phyloP scores from a whole-genome alignment of 257 asterid species.

The Jasminum sambac region DNA sequence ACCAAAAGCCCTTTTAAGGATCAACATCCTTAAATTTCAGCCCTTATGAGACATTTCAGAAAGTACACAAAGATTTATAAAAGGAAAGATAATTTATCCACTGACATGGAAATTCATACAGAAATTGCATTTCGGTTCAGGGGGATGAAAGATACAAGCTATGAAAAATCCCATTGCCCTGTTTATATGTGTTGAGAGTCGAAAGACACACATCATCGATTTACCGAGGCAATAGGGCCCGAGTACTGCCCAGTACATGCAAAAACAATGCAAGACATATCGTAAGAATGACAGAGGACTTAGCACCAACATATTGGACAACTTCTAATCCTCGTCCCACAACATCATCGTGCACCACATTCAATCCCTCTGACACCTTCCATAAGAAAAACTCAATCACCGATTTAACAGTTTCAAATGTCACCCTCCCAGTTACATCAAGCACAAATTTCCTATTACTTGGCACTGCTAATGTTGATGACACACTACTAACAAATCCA shows the following conservation, averaged over 20 bases:
- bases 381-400: conserved; percentile 38
- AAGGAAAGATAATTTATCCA: too few relatives aligned
- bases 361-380: conserved; percentile 40
- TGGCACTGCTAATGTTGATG: conserved; percentile 48
- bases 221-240: conserved; percentile 34
- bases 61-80: too few relatives aligned
- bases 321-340: conserved; percentile 42
- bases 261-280: conserved; percentile 44
- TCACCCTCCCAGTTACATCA: conserved; percentile 55
- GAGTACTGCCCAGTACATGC: conserved; percentile 41
- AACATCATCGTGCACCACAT: conserved; percentile 36
- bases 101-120: neutral
- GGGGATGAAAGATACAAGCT: neutral
- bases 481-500: conserved; percentile 44
- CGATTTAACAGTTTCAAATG: conserved; percentile 46
- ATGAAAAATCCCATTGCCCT: neutral
- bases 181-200: neutral
- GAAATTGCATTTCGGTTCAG: neutral
- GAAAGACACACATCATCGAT: conserved; percentile 15
- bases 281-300: conserved; percentile 46
- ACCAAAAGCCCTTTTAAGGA: too few relatives aligned
- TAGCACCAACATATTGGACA: conserved; percentile 40
- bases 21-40: too few relatives aligned
- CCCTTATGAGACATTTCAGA: too few relatives aligned
- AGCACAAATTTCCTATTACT: conserved; percentile 46